Evolutionary conservation across 2,329 filamentous ascomycete genomes (phyloP), one percentile per base, ranked within the genome.

Genomic region (Phialophora macrospora): DNA sequence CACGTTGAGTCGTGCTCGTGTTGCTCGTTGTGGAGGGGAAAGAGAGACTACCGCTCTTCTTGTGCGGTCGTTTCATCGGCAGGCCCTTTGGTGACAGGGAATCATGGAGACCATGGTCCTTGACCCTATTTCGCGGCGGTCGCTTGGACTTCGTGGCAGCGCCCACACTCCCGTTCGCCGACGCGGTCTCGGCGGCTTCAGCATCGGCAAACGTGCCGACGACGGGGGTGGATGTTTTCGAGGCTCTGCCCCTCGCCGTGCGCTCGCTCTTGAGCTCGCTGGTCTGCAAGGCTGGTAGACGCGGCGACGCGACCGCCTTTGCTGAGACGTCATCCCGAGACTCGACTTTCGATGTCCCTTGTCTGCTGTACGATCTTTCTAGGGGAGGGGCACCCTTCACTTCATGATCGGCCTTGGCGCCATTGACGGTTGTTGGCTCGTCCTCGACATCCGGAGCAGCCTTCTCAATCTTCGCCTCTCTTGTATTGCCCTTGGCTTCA

Each of bases 401-500:
- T 3, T 73, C 63, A 3, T 72, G 69, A 9, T 69, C 72, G 32
- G 60, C 71, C 63, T 62, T 67, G 22, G 54, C 46, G n/a, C 71
- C 68, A 46, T 71, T 67, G 24, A 52, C 52, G n/a, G 67, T 70
- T 28, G 85, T 62, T 81, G 85, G 66, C 85, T 81, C 77, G 85
- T 72, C 70, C 63, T 74, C 74, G 17, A 74, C 51, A 24, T 72
- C 44, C 20, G 75, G 75, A 32, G 77, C 74, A 9, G 68, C 60
- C 55, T 77, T 80, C 12, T 71, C 72, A 14, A 69, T 72, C 3
- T 75, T 73, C 52, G 72, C 77, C 74, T 84, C 81, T 68, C 85
- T 88, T 74, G 83, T 85, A 56, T 77, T 76, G 8, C 78, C 72
- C 71, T 87, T 89, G 30, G 78, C 69, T 55, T 91, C 87, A 11